A percentile compares a stretch with the other conserved stretches of the same genome.
Evolutionary conservation across 306 rosid genomes (phyloP).

Genomic region (Crataegus laevigata): DNA sequence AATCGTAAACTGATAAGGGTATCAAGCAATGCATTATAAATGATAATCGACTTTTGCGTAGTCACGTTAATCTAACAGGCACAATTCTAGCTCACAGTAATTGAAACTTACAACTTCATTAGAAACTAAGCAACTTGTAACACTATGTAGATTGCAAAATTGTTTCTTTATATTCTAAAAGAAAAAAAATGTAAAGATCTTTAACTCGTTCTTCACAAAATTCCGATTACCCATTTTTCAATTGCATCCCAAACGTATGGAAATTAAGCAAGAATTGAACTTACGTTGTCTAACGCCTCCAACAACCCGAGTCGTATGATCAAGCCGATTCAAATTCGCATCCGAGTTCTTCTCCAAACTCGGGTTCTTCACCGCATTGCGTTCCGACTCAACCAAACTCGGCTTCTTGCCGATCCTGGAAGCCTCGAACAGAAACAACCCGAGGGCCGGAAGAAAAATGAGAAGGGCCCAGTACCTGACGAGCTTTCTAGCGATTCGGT

Average conservation of each 20-base stretch:
- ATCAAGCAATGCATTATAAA: no score
- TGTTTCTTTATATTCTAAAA: background rate
- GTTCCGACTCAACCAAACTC: background rate
- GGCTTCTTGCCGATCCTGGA: slow-evolving; percentile 40
- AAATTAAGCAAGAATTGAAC: slow-evolving; percentile 8
- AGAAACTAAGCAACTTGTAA: background rate
- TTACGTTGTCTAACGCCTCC: slow-evolving; percentile 77
- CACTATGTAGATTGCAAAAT: background rate
- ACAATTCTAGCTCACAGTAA: background rate
- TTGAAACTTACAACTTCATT: background rate
- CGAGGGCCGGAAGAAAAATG: slow-evolving; percentile 44
- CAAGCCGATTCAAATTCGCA: slow-evolving; percentile 71
- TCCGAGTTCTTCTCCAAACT: slow-evolving; percentile 29
- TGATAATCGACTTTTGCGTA: background rate
- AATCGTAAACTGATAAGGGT: background rate
- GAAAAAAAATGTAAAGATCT: background rate
- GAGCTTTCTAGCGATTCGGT: slow-evolving; percentile 37
- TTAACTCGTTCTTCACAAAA: background rate
- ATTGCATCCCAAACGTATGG: background rate
- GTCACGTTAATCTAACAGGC: background rate
- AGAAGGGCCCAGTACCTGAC: slow-evolving; percentile 59
- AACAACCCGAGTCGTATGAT: slow-evolving; percentile 59
- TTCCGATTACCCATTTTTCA: background rate
- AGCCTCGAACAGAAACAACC: slow-evolving; percentile 55
- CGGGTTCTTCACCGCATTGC: background rate